Evolutionary conservation across 75 land plant genomes (phyloP), one percentile per base, ranked within the genome.

Genomic region (Larix kaempferi): DNA sequence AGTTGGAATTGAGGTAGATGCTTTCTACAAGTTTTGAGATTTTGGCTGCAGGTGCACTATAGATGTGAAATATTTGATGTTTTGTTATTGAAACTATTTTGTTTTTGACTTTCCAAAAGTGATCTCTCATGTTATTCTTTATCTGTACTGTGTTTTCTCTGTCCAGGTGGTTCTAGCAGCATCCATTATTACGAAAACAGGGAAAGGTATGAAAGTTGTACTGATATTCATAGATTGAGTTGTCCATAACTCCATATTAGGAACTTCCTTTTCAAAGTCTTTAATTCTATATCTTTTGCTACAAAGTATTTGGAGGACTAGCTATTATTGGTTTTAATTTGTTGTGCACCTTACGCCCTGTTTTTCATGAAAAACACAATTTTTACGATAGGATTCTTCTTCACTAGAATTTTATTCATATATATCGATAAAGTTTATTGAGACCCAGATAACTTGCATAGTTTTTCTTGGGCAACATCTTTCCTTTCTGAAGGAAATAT

Each of bases 141-240:
- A 65, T 35, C n/a, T 33, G 69, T 65, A 35, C 69, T 33, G 19
- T 16, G 69, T 35, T 65, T 69, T 69, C 49, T 41, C 35, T 44
- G n/a, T 69, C n/a, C 75, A 89, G 91, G 91, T 89, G 71, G 91
- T 89, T 74, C 85, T 89, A 54, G 91, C 90, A 75, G 91, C 91
- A 59, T 89, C 91, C 64, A 85, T 89, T 60, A 85, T 89, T 63
- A 89, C 76, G 59, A 89, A 89, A 73, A 88, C 91, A 62, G 91
- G 91, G 65, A 89, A 89, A 88, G 90, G 91, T 89, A 77, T 69
- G 73, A 10, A 41, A 63, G 83, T 21, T 74, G 59, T 26, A 56
- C 27, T 74, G 11, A 26, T 74, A 74, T 57, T 6, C 8, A 49
- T 49, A 49, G 54, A 10, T 49, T 49, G 54, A 49, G 54, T 49